Percentiles rank a stretch among this genome's conserved stretches.
These are phyloP conservation scores for Erigeron philadelphicus DNA, from an alignment of 140 eudicot species.

Conservation along the genomic window DNA sequence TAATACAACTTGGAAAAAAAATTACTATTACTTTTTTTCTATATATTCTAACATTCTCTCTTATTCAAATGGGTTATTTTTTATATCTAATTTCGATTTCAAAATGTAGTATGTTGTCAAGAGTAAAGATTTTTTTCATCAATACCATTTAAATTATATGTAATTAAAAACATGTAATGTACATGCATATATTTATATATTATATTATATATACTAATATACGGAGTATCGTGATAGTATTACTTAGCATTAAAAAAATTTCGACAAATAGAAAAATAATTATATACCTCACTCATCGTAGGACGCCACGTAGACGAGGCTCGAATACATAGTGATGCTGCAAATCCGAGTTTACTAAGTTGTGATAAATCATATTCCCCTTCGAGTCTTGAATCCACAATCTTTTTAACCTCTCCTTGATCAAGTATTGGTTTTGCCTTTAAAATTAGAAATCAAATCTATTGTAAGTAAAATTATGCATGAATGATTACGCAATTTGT, in stretches of 20 bases:
- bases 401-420: constrained; percentile 49
- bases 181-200: too few species aligned
- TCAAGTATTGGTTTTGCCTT: constrained; percentile 80
- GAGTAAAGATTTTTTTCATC: too few species aligned
- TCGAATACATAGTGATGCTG: constrained; percentile 83
- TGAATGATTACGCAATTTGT: not conserved
- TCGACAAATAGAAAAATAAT: not conserved
- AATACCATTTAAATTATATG: too few species aligned
- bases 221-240: not conserved
- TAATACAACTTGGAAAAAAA: constrained; percentile 19
- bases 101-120: not conserved
- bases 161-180: too few species aligned
- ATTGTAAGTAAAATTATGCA: not conserved
- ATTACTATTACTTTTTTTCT: not conserved
- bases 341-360: constrained; percentile 55
- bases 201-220: too few species aligned
- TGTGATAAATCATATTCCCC: constrained; percentile 51
- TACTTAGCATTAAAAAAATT: not conserved
- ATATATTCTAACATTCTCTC: not conserved
- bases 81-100: not conserved
- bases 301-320: constrained; percentile 92
- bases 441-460: not conserved
- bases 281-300: constrained; percentile 77
- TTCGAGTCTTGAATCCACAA: constrained; percentile 72
- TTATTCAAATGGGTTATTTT: not conserved